Percentiles rank a stretch among this genome's conserved stretches.
These are phyloP conservation scores for Boletellus ananiceps DNA, from an alignment of 768 basidiomycete species.

Conservation along the genomic window DNA sequence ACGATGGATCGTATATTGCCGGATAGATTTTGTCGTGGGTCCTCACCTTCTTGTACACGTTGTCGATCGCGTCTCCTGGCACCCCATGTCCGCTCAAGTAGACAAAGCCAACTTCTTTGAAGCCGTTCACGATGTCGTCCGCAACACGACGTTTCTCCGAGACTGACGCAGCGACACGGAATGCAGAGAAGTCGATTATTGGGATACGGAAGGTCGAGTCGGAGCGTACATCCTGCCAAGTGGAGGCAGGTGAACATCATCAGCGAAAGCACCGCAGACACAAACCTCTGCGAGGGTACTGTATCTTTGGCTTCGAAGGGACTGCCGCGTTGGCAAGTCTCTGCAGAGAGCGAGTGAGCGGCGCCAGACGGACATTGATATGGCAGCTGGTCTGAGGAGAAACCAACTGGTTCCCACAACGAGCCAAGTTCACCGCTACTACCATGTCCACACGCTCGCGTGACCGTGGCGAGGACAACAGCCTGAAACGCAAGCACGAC, in stretches of 20 bases:
- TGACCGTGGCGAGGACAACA: slow-evolving; percentile 10
- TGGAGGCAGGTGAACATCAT: slow-evolving; percentile 3
- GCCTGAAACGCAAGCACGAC: slow-evolving; percentile 12
- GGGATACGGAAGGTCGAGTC: slow-evolving; percentile 59
- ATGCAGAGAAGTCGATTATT: slow-evolving; percentile 73
- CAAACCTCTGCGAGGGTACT: slow-evolving; percentile 27
- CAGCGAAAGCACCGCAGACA: neutral
- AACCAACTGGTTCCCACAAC: slow-evolving; percentile 17
- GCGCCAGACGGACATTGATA: slow-evolving; percentile 9
- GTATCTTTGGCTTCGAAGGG: slow-evolving; percentile 11
- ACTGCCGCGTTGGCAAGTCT: neutral
- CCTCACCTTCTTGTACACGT: slow-evolving; percentile 61
- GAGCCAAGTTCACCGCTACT: neutral
- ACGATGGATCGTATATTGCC: neutral
- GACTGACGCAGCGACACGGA: slow-evolving; percentile 44
- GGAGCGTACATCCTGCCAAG: slow-evolving; percentile 31
- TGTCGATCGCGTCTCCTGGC: slow-evolving; percentile 47
- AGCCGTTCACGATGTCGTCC: slow-evolving; percentile 64
- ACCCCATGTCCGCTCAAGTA: slow-evolving; percentile 77
- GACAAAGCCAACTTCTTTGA: slow-evolving; percentile 77
- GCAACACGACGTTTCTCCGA: slow-evolving; percentile 61
- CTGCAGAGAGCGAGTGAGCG: slow-evolving; percentile 13
- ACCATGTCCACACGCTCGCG: slow-evolving; percentile 17
- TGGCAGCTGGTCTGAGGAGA: no score
- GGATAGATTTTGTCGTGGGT: slow-evolving; percentile 1